These are phyloP conservation scores for Talaromyces liani DNA, from an alignment of 495 filamentous ascomycete species.

Conservation along the genomic window DNA sequence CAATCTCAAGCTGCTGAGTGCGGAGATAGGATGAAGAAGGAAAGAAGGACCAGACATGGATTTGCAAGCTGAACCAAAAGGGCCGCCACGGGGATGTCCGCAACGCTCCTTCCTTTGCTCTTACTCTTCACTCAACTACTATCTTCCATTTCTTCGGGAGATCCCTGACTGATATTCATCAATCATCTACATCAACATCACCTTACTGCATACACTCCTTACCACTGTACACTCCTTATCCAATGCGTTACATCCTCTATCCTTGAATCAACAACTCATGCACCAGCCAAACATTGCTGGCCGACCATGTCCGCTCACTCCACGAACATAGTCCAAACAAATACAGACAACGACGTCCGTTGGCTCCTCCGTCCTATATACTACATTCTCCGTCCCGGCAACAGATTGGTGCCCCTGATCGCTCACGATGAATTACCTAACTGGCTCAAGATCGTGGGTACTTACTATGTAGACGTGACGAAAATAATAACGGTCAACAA, in stretches of 20 bases:
- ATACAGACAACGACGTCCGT: neutral
- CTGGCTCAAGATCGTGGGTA: slow-evolving; percentile 25
- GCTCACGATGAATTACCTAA: slow-evolving; percentile 30
- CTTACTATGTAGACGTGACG: neutral
- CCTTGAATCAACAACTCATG: neutral
- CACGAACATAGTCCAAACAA: neutral
- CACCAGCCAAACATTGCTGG: neutral
- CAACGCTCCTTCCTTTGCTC: neutral
- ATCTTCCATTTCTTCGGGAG: neutral
- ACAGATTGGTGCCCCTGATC: slow-evolving; percentile 22
- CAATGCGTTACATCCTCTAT: neutral
- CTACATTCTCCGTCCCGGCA: slow-evolving; percentile 27
- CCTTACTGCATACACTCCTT: neutral
- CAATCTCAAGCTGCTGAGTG: no score
- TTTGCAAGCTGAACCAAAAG: neutral
- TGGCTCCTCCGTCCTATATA: slow-evolving; percentile 17
- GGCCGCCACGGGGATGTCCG: neutral
- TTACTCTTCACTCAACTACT: neutral
- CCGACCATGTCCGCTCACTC: neutral
- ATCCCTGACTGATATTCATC: neutral
- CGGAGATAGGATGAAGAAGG: neutral
- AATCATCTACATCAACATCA: neutral
- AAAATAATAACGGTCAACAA: neutral
- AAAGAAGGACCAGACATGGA: neutral
- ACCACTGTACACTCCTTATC: neutral